Evolutionary conservation across 1,139 yeast genomes (phyloP).

Genomic region (Blastobotrys capitulatus): DNA sequence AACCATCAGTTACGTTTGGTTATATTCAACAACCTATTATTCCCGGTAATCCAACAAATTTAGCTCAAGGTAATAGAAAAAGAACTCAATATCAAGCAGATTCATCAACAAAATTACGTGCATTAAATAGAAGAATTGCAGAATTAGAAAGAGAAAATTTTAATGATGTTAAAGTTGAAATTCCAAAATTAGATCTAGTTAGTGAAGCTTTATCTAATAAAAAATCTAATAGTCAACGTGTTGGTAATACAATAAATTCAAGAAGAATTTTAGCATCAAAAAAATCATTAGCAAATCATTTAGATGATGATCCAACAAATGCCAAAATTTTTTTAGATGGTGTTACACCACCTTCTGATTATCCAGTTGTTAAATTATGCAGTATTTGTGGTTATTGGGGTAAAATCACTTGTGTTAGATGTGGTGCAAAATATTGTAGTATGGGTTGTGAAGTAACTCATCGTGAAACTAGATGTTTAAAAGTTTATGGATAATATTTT

Average conservation of each 20-base stretch:
- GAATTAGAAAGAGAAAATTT: constrained; percentile 40
- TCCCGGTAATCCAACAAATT: neutral
- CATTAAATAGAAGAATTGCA: constrained; percentile 28
- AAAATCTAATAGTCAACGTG: constrained; percentile 14
- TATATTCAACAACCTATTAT: neutral
- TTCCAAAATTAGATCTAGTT: constrained; percentile 31
- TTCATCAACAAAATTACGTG: constrained; percentile 28
- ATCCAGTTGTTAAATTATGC: constrained; percentile 36
- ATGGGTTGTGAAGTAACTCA: constrained; percentile 35
- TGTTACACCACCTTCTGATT: constrained; percentile 30
- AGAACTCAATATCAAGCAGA: constrained; percentile 18
- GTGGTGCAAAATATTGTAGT: constrained; percentile 38
- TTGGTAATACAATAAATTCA: constrained; percentile 31
- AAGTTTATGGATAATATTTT: constrained; percentile 21
- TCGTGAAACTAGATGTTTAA: constrained; percentile 38
- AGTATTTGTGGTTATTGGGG: constrained; percentile 42
- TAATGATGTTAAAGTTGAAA: constrained; percentile 37
- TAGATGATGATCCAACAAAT: constrained; percentile 38
- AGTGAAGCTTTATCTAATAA: constrained; percentile 16
- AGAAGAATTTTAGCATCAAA: constrained; percentile 37
- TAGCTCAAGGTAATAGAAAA: constrained; percentile 6
- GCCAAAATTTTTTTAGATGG: constrained; percentile 28
- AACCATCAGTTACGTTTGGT: constrained; percentile 10
- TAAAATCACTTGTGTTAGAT: constrained; percentile 31
- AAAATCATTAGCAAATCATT: constrained; percentile 36